Base-by-base conservation (phyloP, 306 rosid species). In the Medicago truncatula region DNA sequence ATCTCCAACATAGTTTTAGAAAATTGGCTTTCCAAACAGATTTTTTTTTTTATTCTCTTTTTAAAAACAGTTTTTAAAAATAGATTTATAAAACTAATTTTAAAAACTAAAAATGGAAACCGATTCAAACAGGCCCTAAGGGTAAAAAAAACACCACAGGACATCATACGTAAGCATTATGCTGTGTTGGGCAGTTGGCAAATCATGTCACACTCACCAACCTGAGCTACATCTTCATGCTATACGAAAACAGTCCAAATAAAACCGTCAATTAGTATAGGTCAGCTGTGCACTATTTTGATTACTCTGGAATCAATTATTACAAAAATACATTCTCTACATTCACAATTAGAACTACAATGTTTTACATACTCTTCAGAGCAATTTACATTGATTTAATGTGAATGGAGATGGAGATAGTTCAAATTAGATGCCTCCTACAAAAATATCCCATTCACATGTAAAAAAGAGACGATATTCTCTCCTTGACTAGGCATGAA, bases 321-420 rank as follows among this genome's bases (percentile, higher is more conserved):
- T 73, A 67, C 63, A 47, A 59, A 74, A 75, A 60, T 67, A 67
- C 34, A 67, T 77, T 84, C 64, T 81, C 52, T 67, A 74, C 71
- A 47, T 38, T 77, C 56, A 81, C 76, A 75, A 76, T 82, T 87
- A 62, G 80, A 80, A 74, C 49, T 67, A 70, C 75, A 41, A 66
- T n/a, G 74, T 77, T 77, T 67, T 72, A 81, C 84, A 78, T 49
- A 61, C 53, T 73, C 64, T 65, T 67, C 38, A 70, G 14, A 16
- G 9, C 17, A 71, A 70, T 80, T 75, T 65, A 81, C 83, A 78
- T 28, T 53, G 41, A 62, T 61, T 43, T 66, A 76, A 61, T 47
- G 83, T 36, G 68, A 49, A 31, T 68, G 76, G 74, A 67, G 76
- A 41, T 58, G 64, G 64, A 58, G 64, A 5, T 23, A 60, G 38